Evolutionary conservation across 108 stramenopile genomes (phyloP).

Genomic region (Nitzschia inconspicua): DNA sequence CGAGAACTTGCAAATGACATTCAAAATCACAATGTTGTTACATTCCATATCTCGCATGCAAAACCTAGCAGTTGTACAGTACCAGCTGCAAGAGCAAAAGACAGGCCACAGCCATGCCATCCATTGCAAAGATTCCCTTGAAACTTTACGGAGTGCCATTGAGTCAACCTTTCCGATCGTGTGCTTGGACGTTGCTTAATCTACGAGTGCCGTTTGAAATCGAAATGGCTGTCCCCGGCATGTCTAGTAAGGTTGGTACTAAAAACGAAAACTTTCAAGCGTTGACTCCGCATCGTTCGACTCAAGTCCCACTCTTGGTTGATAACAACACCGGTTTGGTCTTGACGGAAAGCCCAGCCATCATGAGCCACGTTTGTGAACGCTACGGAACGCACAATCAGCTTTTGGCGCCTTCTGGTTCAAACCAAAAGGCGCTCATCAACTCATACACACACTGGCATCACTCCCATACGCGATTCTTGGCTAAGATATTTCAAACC

Average conservation of each 20-base stretch:
- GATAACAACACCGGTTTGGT: neutral
- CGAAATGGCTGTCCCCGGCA: constrained; percentile 29
- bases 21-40: no score
- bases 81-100: no score
- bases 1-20: no score
- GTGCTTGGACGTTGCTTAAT: constrained; percentile 35
- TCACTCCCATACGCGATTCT: constrained; percentile 22
- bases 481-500: constrained; percentile 8
- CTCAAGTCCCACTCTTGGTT: constrained; percentile 18
- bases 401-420: constrained; percentile 13
- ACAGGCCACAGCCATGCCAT: no score
- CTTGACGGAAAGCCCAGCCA: constrained; percentile 38
- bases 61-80: no score
- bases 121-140: no score
- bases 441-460: constrained; percentile 37
- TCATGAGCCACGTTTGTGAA: constrained; percentile 39
- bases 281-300: constrained; percentile 5
- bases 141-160: constrained; percentile 36
- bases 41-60: no score
- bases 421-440: constrained; percentile 20
- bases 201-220: constrained; percentile 21
- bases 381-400: constrained; percentile 8
- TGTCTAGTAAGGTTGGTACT: constrained; percentile 15
- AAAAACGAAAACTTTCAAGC: constrained; percentile 15
- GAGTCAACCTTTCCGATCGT: constrained; percentile 42